Evolutionary conservation across 768 basidiomycete genomes (phyloP), one percentile per base, ranked within the genome.

Genomic region (Tulasnella sp.): DNA sequence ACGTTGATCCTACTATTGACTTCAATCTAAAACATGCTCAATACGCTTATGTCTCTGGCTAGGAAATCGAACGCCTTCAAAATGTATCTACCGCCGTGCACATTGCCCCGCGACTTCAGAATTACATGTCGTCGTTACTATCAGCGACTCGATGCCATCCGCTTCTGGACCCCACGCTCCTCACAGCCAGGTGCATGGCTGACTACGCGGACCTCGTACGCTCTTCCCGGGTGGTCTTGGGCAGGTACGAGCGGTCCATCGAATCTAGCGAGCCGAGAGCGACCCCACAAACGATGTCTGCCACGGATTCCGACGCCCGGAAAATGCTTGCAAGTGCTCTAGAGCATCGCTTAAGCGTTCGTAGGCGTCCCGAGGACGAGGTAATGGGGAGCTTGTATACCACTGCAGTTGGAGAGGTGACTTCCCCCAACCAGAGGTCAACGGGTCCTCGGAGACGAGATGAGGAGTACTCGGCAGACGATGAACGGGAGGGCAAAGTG

Each of bases 91-190:
- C 11, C 22, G 79, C 81, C 68, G 83, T 85, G 1, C 79, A 81
- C 72, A 80, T 90, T 36, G 81, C 88, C 11, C 81, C 86, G 0
- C 78, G 79, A 1, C 82, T 93, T 8, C 80, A 80, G 7, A 80
- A 88, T n/a, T 93, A 92, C 76, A 81, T 90, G 7, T 83, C 87
- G 11, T 90, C 92, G 77, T 81, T 92, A 12, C 89, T 93, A 74
- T 84, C 88, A 34, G 91, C 91, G 3, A 84, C 88, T 29, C 86
- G 91, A 7, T 89, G 92, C 76, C 87, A 89, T 76, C 85, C 86
- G 0, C 83, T 85, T 64, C 80, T 94, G 19, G 91, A 93, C 73
- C 89, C 84, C 17, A 87, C 85, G 74, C 80, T 91, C 70, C 82
- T 94, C 29, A 90, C 87, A 1, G 83, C 83, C 22, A 84, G 83